phyloP scores from a whole-genome alignment of 345 rosid genomes.

The Rhodomyrtus tomentosa region DNA sequence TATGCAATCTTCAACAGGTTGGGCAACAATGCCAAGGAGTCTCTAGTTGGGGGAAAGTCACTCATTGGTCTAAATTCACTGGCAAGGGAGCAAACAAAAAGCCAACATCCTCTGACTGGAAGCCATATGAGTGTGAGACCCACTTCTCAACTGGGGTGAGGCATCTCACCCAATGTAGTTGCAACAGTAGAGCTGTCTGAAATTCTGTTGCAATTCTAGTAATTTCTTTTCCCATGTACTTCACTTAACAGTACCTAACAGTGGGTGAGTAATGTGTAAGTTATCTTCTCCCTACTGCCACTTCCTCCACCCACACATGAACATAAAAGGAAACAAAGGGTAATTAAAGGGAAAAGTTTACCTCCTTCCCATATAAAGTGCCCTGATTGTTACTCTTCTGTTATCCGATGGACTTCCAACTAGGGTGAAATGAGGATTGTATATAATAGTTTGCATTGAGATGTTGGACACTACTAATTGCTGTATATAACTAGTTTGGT shows the following conservation, averaged over 20 bases:
- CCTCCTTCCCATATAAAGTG: not conserved
- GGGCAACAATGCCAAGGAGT: constrained; percentile 3
- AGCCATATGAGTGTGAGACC: not conserved
- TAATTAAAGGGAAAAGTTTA: not conserved
- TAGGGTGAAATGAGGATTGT: not conserved
- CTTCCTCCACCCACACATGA: not conserved
- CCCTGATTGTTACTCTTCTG: not conserved
- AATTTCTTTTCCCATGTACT: not conserved
- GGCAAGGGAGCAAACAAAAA: not conserved
- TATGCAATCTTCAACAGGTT: constrained; percentile 16
- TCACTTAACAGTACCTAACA: not conserved
- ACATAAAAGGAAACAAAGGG: not conserved
- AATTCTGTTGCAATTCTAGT: not conserved
- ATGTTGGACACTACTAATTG: not conserved
- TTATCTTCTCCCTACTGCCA: not conserved
- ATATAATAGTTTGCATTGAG: not conserved
- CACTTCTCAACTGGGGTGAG: not conserved
- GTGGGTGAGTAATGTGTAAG: not conserved
- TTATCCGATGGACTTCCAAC: not conserved
- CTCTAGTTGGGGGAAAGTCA: constrained; percentile 14
- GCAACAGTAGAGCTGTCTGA: not conserved
- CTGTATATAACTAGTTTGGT: not conserved
- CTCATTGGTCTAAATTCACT: constrained; percentile 4
- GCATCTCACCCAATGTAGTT: not conserved
- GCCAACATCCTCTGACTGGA: not conserved